Percentiles rank a stretch among this genome's conserved stretches.
Conservation (phyloP, 495 filamentous ascomycete genomes). For the Entonaema liquescens region DNA sequence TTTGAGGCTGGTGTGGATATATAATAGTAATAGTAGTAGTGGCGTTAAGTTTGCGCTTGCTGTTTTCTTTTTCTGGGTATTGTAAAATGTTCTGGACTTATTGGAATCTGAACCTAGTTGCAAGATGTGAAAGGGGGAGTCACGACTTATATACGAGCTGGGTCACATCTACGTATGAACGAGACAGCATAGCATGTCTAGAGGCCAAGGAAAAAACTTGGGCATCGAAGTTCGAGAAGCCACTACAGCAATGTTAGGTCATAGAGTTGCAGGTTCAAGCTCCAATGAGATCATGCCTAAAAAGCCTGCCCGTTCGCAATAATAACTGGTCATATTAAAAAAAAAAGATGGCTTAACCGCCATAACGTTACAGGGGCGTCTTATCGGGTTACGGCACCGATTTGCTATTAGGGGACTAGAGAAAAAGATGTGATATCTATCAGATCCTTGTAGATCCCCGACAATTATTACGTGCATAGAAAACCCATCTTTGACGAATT, state of each 20-base stretch:
- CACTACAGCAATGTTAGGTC: constrained; percentile 32
- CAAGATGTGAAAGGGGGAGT: constrained; percentile 13
- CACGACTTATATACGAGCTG: constrained; percentile 16
- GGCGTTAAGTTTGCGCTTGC: constrained; percentile 16
- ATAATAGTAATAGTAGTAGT: not conserved
- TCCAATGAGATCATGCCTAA: constrained; percentile 38
- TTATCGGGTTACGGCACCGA: constrained; percentile 32
- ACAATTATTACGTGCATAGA: constrained; percentile 31
- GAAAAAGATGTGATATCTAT: not conserved
- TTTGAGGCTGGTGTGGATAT: not conserved
- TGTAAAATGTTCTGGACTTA: constrained; percentile 3
- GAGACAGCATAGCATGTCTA: not conserved
- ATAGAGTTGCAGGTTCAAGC: constrained; percentile 28
- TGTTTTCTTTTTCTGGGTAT: constrained; percentile 9
- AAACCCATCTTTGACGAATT: constrained; percentile 6
- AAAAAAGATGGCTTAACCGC: not conserved
- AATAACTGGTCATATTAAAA: constrained; percentile 2
- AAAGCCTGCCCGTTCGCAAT: constrained; percentile 11
- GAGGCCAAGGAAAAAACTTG: constrained; percentile 25
- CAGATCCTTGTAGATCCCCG: constrained; percentile 6
- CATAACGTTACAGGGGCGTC: not conserved
- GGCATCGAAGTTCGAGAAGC: constrained; percentile 14
- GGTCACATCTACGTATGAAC: constrained; percentile 12
- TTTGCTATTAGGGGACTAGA: not conserved
- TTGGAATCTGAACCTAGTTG: not conserved